Conservation (phyloP, 441 rosid genomes). For the Gossypium aridum region DNA sequence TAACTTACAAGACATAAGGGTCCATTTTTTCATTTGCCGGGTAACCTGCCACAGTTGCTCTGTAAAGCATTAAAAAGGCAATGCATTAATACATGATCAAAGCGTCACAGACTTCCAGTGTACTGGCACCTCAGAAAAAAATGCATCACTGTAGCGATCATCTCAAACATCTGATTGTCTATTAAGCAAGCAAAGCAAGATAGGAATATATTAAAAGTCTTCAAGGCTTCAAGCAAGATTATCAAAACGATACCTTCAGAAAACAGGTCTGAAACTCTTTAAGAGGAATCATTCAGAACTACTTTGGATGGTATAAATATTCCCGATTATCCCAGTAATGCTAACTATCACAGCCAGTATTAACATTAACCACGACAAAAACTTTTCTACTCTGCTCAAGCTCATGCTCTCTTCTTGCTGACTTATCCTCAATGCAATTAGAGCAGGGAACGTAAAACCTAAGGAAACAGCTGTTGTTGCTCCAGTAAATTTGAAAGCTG, state of each 20-base stretch:
- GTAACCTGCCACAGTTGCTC: background rate
- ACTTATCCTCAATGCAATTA: constrained; percentile 63
- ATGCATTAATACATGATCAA: background rate
- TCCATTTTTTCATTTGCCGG: background rate
- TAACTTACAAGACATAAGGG: constrained; percentile 4
- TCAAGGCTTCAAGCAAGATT: background rate
- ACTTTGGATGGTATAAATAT: constrained; percentile 56
- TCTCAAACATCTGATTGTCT: background rate
- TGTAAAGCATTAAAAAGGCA: background rate
- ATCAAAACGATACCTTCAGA: background rate
- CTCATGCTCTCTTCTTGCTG: constrained; percentile 42
- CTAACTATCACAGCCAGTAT: constrained; percentile 62
- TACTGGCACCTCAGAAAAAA: background rate
- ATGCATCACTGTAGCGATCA: background rate
- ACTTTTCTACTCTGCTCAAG: constrained; percentile 28
- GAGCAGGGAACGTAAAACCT: constrained; percentile 89
- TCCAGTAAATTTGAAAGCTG: constrained; percentile 96
- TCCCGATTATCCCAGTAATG: constrained; percentile 65
- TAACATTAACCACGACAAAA: constrained; percentile 66
- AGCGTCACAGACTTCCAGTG: background rate
- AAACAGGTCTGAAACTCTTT: background rate
- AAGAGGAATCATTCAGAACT: constrained; percentile 33
- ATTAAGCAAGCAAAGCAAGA: constrained; percentile 1
- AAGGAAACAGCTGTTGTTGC: constrained; percentile 92
- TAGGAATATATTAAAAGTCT: background rate